Evolutionary conservation across 2,329 filamentous ascomycete species (phyloP), one percentile per base, ranked within the genome.

Genomic region (Tolypocladium ovalisporum): DNA sequence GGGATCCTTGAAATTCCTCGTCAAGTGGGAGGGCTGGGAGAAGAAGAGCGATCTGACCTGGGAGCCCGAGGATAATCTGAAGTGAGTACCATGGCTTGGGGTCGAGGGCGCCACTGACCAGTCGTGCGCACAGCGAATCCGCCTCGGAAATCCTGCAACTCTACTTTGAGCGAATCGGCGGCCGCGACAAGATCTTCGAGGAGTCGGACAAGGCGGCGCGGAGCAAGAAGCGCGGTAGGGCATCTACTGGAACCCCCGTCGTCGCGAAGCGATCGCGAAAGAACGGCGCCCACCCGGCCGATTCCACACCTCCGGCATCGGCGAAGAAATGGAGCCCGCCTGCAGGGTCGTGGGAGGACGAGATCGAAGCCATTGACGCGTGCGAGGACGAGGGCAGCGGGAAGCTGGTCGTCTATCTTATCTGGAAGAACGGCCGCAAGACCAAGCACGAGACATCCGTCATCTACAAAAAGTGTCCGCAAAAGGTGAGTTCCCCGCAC

Each of bases 1-100:
- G 74, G 81, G 80, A 24, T 68, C 69, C 5, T 65, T 85, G 0
- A 77, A 79, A 52, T 91, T 87, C 66, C 79, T 86, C 55, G 87
- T 94, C 39, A 91, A 93, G 65, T 94, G 89, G 89, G 83, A 89
- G 62, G 89, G 89, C 3, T 94, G 86, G 60, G 82, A 88, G 0
- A 81, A 85, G 60, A 83, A 85, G 60, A 70, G 75, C 0, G 89
- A 94, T 62, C 73, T 82, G 65, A 94, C 89, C 0, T 93, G 88
- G 89, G 89, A 94, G 67, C 85, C 87, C 0, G 85, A 89, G 64
- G 82, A 84, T 13, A 92, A 91, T 58, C 63, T 73, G 8, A 49
- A 61, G 71, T 72, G 62, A 54, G 66, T 59, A 17, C 24, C 35
- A 5, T 24, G 19, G 29, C 29, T 4, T 4, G 47, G 19, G 13